These are phyloP conservation scores for Porodaedalea pini DNA, from an alignment of 1,284 basidiomycete species.

Conservation along the genomic window DNA sequence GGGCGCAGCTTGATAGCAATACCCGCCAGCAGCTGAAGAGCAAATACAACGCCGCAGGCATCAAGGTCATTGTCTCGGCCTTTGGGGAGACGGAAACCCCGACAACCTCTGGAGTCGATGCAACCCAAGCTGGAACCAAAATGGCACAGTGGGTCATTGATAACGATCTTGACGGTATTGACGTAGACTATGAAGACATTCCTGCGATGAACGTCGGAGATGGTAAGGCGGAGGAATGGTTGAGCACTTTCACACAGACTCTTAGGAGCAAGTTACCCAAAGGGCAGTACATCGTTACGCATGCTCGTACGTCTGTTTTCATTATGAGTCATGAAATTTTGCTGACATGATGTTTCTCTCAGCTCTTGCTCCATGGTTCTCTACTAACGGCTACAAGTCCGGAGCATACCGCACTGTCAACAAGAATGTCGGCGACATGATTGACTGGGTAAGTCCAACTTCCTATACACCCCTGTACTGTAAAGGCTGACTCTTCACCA, in stretches of 20 bases:
- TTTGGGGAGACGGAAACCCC: slow-evolving; percentile 25
- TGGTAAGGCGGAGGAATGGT: slow-evolving; percentile 25
- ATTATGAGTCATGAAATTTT: neutral
- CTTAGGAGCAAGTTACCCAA: slow-evolving; percentile 26
- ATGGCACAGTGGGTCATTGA: slow-evolving; percentile 26
- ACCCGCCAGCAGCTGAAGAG: slow-evolving; percentile 21
- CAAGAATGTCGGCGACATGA: slow-evolving; percentile 24
- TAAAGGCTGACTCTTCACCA: neutral
- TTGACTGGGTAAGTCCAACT: slow-evolving; percentile 24
- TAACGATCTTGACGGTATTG: slow-evolving; percentile 18
- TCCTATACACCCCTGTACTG: neutral
- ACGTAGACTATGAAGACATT: slow-evolving; percentile 25
- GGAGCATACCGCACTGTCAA: slow-evolving; percentile 24
- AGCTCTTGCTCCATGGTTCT: slow-evolving; percentile 18
- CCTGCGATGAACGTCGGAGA: slow-evolving; percentile 26
- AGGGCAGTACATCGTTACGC: slow-evolving; percentile 25
- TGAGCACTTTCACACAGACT: slow-evolving; percentile 26
- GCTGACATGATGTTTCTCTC: neutral
- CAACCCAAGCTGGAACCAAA: slow-evolving; percentile 14
- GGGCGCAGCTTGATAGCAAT: slow-evolving; percentile 20
- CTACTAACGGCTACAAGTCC: slow-evolving; percentile 9
- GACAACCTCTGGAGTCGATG: slow-evolving; percentile 20
- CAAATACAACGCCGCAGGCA: slow-evolving; percentile 25
- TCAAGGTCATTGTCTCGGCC: slow-evolving; percentile 26
- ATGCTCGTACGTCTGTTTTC: slow-evolving; percentile 24